phyloP scores from a whole-genome alignment of 2,329 filamentous ascomycete genomes.

The Neurospora crassa region DNA sequence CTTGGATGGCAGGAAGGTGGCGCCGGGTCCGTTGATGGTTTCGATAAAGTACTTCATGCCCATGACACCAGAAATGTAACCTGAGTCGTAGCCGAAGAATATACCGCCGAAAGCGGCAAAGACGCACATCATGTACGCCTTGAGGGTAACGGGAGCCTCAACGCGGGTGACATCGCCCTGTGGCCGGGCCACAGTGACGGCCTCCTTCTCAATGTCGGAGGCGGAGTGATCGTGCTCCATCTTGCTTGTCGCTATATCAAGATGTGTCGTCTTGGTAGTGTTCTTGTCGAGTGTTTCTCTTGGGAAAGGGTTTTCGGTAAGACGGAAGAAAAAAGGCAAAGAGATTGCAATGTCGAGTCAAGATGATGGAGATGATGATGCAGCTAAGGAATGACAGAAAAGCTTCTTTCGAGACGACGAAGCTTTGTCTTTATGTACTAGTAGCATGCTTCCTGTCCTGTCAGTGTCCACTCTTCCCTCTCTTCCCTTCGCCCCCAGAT shows the following conservation, averaged over 20 bases:
- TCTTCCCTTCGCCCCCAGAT: neutral
- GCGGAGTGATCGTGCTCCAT: constrained; percentile 10
- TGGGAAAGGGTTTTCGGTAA: neutral
- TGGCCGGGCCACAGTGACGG: neutral
- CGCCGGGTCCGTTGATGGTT: constrained; percentile 13
- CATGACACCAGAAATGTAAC: constrained; percentile 42
- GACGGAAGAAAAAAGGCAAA: neutral
- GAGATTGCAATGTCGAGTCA: neutral
- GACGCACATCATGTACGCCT: constrained; percentile 51
- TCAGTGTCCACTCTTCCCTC: neutral
- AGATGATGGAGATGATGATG: neutral
- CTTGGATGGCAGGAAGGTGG: constrained; percentile 11
- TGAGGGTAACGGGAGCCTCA: constrained; percentile 45
- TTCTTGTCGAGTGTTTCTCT: neutral
- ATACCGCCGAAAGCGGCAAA: constrained; percentile 52
- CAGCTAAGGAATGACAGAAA: neutral
- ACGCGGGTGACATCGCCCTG: constrained; percentile 37
- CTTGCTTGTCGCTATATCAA: constrained; percentile 1
- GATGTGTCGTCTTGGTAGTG: neutral
- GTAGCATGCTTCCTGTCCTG: neutral
- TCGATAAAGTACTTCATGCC: constrained; percentile 28
- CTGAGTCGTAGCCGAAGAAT: constrained; percentile 50
- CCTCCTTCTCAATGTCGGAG: constrained; percentile 1
- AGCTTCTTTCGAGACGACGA: neutral
- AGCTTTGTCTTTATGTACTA: neutral